Conservation (phyloP, 2,329 filamentous ascomycete genomes). For the Xylaria digitata region DNA sequence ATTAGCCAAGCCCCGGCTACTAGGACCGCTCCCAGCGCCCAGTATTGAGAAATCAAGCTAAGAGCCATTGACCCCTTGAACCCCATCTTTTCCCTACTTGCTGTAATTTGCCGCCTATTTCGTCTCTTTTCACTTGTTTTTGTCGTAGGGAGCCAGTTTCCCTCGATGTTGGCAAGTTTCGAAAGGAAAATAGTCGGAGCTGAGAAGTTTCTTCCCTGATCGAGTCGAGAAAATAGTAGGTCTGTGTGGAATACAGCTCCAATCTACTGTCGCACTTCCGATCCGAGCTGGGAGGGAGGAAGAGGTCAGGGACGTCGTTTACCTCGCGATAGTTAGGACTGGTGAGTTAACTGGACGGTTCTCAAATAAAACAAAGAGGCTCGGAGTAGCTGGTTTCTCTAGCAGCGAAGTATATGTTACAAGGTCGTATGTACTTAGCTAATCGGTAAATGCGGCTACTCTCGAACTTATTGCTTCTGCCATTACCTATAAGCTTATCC, state of each 20-base stretch:
- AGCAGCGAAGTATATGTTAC: slow-evolving; percentile 21
- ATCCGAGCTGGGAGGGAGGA: slow-evolving; percentile 7
- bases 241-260: slow-evolving; percentile 9
- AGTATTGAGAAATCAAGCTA: slow-evolving; percentile 55
- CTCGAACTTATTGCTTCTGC: slow-evolving; percentile 21
- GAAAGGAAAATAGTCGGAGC: slow-evolving; percentile 4
- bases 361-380: slow-evolving; percentile 22
- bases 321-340: slow-evolving; percentile 18
- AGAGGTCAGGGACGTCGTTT: slow-evolving; percentile 1
- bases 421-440: slow-evolving; percentile 29
- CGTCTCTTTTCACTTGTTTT: slow-evolving; percentile 7
- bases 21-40: slow-evolving; percentile 54
- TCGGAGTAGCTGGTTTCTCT: slow-evolving; percentile 13
- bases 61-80: slow-evolving; percentile 49
- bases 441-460: slow-evolving; percentile 33
- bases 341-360: neutral
- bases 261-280: slow-evolving; percentile 3
- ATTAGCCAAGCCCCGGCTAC: slow-evolving; percentile 56
- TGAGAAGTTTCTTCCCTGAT: neutral
- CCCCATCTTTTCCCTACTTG: slow-evolving; percentile 26
- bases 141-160: neutral
- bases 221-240: neutral
- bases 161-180: neutral
- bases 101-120: slow-evolving; percentile 24
- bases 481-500: slow-evolving; percentile 32